Base-by-base conservation (phyloP, 352 stramenopile genomes). In the Globisporangium okanoganense region DNA sequence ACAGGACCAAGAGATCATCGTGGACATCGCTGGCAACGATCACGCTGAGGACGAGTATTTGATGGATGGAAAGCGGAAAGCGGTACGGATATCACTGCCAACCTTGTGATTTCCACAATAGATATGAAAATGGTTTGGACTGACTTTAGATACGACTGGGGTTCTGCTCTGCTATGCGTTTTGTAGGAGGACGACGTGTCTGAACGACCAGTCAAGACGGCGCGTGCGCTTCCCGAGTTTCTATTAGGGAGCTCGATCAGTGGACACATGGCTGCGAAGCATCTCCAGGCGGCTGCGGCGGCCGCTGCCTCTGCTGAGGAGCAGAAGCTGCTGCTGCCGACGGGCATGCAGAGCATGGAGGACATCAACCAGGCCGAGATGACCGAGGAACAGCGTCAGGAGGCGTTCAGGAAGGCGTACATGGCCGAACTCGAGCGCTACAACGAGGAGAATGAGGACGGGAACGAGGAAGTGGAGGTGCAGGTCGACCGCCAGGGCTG, bases 171-270 rank as follows among this genome's bases (percentile, higher is more conserved):
- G 2, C 2, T 25, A n/a, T 31, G n/a, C n/a, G n/a, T n/a, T 25
- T 16, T 25, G 16, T 24, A 90, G 63, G 83, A 90, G 22, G 79
- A 87, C 33, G 79, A 90, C 9, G 65, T 64, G 2, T 63, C 75
- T 0, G 79, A 78, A 27, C 76, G 83, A 35, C 73, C 83, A 22
- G 69, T 72, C 1, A 87, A 85, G 36, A 79, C 78, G n/a, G 73
- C 78, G 7, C 80, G 78, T 10, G 83, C 78, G 0, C 61, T 96
- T 18, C 87, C 87, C 5, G 85, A 92, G 36, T 94, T 94, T 44
- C 70, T 96, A 20, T 65, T 88, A 47, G 85, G 85, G 22, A 96
- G 85, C 57, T 92, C 79, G 0, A 96, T 96, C 65, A 96, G 85
- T 74, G 84, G 85, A 0, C 84, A 96, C 61, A 84, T 96, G 73